A percentile compares a stretch with the other conserved stretches of the same genome.
These are phyloP conservation scores for Petunia hybrid DNA, from an alignment of 305 asterid genomes.

Conservation along the genomic window DNA sequence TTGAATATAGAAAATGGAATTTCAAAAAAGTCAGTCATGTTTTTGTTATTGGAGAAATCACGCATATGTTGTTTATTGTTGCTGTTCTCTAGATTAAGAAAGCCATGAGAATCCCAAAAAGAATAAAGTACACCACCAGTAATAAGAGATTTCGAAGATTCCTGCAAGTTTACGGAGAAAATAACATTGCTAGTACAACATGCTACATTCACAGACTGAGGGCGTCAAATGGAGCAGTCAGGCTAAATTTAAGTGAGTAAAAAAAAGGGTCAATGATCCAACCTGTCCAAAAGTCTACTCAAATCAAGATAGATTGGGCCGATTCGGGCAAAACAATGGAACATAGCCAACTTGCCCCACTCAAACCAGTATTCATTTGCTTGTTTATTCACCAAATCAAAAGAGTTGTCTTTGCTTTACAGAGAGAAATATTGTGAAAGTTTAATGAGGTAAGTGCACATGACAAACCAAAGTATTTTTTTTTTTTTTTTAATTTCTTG, in stretches of 20 bases:
- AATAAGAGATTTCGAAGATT: slow-evolving; percentile 9
- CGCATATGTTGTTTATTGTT: slow-evolving; percentile 15
- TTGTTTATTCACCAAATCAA: neutral
- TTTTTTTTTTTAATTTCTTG: neutral
- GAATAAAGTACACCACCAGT: neutral
- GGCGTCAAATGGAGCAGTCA: neutral
- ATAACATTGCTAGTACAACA: neutral
- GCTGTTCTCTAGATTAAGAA: neutral
- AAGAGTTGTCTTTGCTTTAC: neutral
- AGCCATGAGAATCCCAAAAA: neutral
- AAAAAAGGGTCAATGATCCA: neutral
- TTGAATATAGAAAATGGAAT: neutral
- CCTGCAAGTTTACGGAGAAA: neutral
- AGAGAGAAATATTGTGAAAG: neutral
- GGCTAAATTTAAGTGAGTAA: neutral
- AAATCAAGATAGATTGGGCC: neutral
- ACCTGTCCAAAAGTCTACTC: neutral
- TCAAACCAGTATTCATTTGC: neutral
- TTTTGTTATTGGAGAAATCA: neutral
- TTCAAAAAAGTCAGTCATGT: neutral
- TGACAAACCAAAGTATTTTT: neutral
- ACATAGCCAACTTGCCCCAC: neutral
- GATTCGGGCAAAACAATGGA: neutral
- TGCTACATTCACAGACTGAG: neutral
- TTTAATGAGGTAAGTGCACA: neutral